Base-by-base conservation (phyloP, 169 alveolate species). In the Cystoisospora suis region DNA sequence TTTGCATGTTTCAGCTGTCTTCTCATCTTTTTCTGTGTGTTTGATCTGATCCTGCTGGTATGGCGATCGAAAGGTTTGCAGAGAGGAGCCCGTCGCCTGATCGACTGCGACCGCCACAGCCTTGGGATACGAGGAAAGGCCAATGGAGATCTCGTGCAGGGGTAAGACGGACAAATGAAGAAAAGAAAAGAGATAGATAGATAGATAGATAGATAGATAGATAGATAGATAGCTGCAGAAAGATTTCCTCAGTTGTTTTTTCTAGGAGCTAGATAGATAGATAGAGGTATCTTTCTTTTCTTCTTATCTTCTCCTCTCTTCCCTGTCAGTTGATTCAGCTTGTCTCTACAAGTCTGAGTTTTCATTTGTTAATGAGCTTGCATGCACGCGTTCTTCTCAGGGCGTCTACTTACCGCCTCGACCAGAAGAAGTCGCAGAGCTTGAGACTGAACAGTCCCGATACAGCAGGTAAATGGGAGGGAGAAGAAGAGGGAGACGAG, bases 141-240 rank as follows among this genome's bases (percentile, higher is more conserved):
- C 91, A 87, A 87, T 87, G 91, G 91, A 69, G 70, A 42, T 87
- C 91, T 0, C 80, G 49, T 36, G 91, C 91, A 23, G 91, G 91
- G 80, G 91, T 87, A 27, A 34, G 91, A 1, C 1, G 20, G 20
- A 7, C 38, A 2, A 34, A 5, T 4, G 53, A n/a, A 61, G 75
- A 61, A 5, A 7, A 61, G 36, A 61, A 15, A 38, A 29, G 7
- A 20, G 75, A 61, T 27, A 6, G 36, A 61, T 4, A 61, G 29
- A 61, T 61, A n/a, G 6, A n/a, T 61, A 20, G 20, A 61, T 38
- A 12, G 42, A n/a, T 65, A 65, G 9, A n/a, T 65, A 65, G 9
- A n/a, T 9, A 65, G 20, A 65, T n/a, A 38, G 20, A 38, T 27
- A n/a, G 77, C 42, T 65, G 15, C 77, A 65, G 9, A 53, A 15